Base-by-base conservation (phyloP, 1,284 basidiomycete species). In the Crepidotus sp. region DNA sequence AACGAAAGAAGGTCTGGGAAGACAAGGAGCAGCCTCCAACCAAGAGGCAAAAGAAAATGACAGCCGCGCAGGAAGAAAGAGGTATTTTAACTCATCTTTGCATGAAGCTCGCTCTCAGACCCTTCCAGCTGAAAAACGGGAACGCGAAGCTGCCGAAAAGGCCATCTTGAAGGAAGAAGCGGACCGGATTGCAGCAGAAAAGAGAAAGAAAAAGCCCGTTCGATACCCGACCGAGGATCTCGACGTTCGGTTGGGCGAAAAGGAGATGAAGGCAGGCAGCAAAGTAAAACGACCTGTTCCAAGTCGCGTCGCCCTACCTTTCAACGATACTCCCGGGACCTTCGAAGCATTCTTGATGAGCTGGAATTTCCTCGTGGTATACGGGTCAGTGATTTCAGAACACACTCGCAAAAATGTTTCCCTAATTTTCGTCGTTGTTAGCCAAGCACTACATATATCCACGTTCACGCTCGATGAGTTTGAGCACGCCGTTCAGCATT, bases 401-500 rank as follows among this genome's bases (percentile, higher is more conserved):
- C 21, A 8, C 15, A 24, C 24, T 25, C 43, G n/a, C 11, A 13
- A n/a, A 5, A 25, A n/a, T n/a, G n/a, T 24, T 9, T 38, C 43
- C 45, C 22, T 50, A 19, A 45, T 24, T n/a, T n/a, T 27, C 13
- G 18, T 34, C 15, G 14, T 45, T 17, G 31, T 13, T 57, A 92
- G 91, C 6, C 83, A 87, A 73, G 83, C 93, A 2, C 71, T 98
- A 11, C 80, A 84, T 51, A 66, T 98, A 8, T 95, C 94, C n/a
- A 69, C 83, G 8, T 91, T 98, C 61, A 86, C 91, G 0, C 70
- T 98, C 55, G 96, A 98, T 61, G 96, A 98, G 56, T 91, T 87
- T 59, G 92, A 95, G 59, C 76, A 82, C 49, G 84, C 92, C 0
- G 68, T 98, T 21, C 80, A 83, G 40, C 95, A 98, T 61, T 70